Evolutionary conservation across 345 rosid genomes (phyloP).

Genomic region (Boechera stricta): DNA sequence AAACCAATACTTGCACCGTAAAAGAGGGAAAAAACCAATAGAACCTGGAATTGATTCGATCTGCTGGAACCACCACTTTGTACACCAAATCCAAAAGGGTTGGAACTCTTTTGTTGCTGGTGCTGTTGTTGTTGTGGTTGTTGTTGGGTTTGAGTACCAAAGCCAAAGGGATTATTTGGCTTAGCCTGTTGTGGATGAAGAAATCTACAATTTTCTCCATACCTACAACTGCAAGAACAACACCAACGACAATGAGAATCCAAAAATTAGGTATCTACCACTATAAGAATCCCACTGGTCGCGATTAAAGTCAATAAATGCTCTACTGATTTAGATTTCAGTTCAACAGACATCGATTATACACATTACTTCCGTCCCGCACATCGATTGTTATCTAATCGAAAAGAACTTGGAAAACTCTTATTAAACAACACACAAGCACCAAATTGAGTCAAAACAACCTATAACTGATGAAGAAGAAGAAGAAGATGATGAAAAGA

Average conservation of each 20-base stretch:
- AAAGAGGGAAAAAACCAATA: constrained; percentile 4
- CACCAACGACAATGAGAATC: constrained; percentile 27
- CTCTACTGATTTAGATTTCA: neutral
- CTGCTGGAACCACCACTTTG: constrained; percentile 48
- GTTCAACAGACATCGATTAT: neutral
- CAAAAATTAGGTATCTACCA: neutral
- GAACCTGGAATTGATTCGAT: constrained; percentile 76
- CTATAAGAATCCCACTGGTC: neutral
- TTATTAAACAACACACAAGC: neutral
- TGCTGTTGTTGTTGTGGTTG: constrained; percentile 48
- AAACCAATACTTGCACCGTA: constrained; percentile 8
- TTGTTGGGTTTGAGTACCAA: constrained; percentile 53
- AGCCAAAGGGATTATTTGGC: constrained; percentile 58
- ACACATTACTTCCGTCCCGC: neutral
- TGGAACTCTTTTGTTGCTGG: constrained; percentile 52
- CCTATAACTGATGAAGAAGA: constrained; percentile 12
- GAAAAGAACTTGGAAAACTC: constrained; percentile 3
- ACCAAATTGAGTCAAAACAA: neutral
- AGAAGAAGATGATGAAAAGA: constrained; percentile 6
- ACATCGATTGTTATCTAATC: neutral
- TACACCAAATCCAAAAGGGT: constrained; percentile 84
- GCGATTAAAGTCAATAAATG: neutral
- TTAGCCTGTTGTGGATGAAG: constrained; percentile 67
- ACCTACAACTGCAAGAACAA: constrained; percentile 69
- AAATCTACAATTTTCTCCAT: constrained; percentile 73